These are phyloP conservation scores for Cardiosporidium cionae DNA, from an alignment of 169 alveolate genomes.

Conservation along the genomic window DNA sequence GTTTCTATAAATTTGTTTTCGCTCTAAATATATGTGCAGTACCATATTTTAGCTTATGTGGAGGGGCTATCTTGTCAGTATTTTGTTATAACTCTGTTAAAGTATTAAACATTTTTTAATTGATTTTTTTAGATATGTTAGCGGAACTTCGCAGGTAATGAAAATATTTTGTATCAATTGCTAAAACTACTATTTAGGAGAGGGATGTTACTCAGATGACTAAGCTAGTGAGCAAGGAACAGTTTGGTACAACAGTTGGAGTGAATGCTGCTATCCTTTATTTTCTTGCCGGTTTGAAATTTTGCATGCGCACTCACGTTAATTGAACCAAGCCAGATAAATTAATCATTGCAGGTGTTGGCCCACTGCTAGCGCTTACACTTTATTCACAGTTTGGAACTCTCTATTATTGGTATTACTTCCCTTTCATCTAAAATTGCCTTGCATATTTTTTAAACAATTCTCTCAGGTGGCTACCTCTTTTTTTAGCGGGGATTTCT, in stretches of 20 bases:
- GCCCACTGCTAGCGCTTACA: no score
- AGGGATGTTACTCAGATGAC: background rate
- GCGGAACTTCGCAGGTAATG: background rate
- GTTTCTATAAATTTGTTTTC: no score
- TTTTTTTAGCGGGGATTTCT: no score
- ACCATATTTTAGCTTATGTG: background rate
- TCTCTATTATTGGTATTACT: no score
- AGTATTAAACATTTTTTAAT: background rate
- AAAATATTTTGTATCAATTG: background rate
- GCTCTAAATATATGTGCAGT: background rate
- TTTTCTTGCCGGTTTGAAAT: background rate
- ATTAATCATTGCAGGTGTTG: no score
- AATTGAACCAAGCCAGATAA: no score
- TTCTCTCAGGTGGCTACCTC: no score
- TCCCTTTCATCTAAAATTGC: no score
- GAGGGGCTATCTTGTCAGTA: background rate
- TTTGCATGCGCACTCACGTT: no score
- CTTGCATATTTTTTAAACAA: no score
- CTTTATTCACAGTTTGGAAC: no score
- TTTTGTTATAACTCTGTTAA: background rate
- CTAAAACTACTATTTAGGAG: no score
- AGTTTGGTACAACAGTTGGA: background rate
- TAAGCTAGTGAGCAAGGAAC: background rate
- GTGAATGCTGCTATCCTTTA: background rate
- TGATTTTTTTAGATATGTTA: background rate